Conservation (phyloP, 169 alveolate genomes). For the Perkinsus olseni region DNA sequence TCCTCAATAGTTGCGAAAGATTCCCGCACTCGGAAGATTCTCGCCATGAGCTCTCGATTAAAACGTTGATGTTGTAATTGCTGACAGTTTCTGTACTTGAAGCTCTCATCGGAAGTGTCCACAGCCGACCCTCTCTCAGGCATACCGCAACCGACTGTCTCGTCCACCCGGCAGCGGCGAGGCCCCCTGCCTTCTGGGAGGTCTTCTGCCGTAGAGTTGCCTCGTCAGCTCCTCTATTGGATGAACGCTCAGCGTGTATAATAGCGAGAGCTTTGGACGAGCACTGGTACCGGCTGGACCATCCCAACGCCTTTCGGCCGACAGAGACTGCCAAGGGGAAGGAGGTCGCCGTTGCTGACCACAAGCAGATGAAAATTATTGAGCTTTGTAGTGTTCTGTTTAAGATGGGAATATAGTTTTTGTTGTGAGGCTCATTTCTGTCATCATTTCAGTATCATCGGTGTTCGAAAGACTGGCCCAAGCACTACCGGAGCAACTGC, state of each 20-base stretch:
- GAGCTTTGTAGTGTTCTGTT: not conserved
- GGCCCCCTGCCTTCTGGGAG: not conserved
- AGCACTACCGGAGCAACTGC: not conserved
- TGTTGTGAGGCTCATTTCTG: too few relatives aligned
- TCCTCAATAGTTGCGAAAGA: too few relatives aligned
- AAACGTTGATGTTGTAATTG: too few relatives aligned
- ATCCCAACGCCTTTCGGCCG: not conserved
- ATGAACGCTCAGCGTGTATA: not conserved
- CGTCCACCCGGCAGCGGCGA: not conserved
- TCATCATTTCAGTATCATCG: not conserved
- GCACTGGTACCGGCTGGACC: not conserved
- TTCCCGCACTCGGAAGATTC: too few relatives aligned
- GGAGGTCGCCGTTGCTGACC: not conserved
- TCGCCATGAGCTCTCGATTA: too few relatives aligned
- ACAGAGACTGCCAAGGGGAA: not conserved
- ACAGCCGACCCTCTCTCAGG: not conserved
- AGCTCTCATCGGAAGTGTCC: too few relatives aligned
- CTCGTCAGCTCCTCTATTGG: not conserved
- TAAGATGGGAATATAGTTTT: not conserved
- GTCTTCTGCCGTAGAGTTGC: not conserved
- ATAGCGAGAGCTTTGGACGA: not conserved
- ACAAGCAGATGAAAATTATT: not conserved
- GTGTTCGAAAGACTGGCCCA: not conserved
- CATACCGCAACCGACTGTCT: not conserved
- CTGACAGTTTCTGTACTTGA: too few relatives aligned